Percentiles rank a stretch among this genome's conserved stretches.
Conservation (phyloP, 176 grass and related monocot genomes). For the Aegilops umbellulata region DNA sequence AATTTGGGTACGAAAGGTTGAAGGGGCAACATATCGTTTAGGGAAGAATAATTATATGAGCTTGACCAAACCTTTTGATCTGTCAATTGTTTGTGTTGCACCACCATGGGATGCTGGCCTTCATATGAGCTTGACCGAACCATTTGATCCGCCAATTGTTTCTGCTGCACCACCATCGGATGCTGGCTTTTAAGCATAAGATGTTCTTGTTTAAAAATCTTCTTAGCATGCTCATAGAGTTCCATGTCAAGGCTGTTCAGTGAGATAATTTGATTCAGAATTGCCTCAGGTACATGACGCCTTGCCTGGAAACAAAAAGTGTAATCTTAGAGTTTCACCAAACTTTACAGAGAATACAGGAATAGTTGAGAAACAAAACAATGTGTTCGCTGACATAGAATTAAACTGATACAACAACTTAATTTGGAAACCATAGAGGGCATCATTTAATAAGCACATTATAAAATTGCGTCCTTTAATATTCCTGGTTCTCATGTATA, state of each 20-base stretch:
- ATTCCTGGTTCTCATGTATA: neutral
- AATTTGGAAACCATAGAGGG: slow-evolving; percentile 2
- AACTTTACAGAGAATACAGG: neutral
- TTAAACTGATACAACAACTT: neutral
- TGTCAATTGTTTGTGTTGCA: slow-evolving; percentile 23
- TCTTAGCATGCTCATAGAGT: slow-evolving; percentile 83
- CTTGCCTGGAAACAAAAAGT: slow-evolving; percentile 62
- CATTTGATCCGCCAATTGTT: slow-evolving; percentile 40
- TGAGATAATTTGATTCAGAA: slow-evolving; percentile 76
- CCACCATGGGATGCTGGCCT: slow-evolving; percentile 27
- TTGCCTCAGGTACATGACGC: slow-evolving; percentile 46
- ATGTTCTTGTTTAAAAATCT: slow-evolving; percentile 77
- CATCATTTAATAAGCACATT: neutral
- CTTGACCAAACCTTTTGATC: slow-evolving; percentile 55
- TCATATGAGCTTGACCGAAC: slow-evolving; percentile 19
- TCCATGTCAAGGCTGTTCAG: slow-evolving; percentile 89
- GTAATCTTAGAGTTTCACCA: slow-evolving; percentile 4
- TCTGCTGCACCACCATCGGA: slow-evolving; percentile 23
- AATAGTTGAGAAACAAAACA: neutral
- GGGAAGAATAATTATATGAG: neutral
- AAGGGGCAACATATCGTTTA: neutral
- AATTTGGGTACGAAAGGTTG: neutral
- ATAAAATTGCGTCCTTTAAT: neutral
- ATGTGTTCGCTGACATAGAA: neutral
- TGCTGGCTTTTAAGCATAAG: slow-evolving; percentile 40